phyloP scores from a whole-genome alignment of 148 eudicot genomes.

The Euryodendron excelsum region DNA sequence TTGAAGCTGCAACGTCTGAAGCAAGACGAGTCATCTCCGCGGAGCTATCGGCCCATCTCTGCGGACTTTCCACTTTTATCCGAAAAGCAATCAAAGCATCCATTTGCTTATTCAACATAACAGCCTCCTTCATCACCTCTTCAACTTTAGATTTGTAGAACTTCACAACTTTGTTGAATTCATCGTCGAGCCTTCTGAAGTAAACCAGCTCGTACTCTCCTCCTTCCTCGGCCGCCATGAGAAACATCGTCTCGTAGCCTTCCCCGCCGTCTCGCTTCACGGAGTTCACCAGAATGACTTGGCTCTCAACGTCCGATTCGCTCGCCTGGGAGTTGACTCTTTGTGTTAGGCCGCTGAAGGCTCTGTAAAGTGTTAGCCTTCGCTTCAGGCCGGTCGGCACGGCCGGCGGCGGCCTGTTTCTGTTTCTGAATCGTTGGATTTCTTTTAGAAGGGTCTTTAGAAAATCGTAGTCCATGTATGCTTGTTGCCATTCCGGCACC shows the following conservation, averaged over 20 bases:
- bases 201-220: conserved; percentile 31
- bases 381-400: not conserved
- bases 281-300: conserved; percentile 24
- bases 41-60: not conserved
- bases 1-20: conserved; percentile 6
- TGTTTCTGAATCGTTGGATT: conserved; percentile 12
- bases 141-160: conserved; percentile 35
- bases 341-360: conserved; percentile 34
- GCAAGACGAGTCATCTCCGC: conserved; percentile 10
- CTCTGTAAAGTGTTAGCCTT: conserved; percentile 30
- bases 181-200: conserved; percentile 36
- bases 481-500: conserved; percentile 49
- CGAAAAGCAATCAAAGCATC: conserved; percentile 44
- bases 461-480: conserved; percentile 37
- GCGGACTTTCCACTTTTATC: conserved; percentile 25
- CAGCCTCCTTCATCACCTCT: conserved; percentile 31
- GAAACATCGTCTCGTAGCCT: conserved; percentile 22
- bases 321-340: not conserved
- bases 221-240: conserved; percentile 29
- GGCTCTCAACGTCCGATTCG: conserved; percentile 21
- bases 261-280: not conserved
- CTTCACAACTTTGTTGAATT: conserved; percentile 32
- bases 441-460: conserved; percentile 34
- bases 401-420: not conserved
- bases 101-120: conserved; percentile 32